A percentile compares a stretch with the other conserved stretches of the same genome.
Conservation (phyloP, 2,329 filamentous ascomycete genomes). For the Plenodomus biglobosus region DNA sequence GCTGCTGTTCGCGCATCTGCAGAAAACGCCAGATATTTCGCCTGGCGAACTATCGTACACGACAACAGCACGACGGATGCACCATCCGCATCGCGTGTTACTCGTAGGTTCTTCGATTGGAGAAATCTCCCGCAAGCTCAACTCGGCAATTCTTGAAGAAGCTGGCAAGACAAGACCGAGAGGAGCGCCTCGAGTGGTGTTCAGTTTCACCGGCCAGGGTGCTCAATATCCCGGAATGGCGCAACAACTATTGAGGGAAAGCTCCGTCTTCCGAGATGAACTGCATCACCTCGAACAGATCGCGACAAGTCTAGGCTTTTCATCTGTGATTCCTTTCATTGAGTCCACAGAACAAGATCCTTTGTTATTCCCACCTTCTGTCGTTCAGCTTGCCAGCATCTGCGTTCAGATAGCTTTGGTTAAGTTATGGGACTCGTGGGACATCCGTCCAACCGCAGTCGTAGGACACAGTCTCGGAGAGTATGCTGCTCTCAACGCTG, state of each 20-base stretch:
- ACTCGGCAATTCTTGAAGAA: background rate
- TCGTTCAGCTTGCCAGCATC: constrained; percentile 45
- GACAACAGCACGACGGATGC: constrained; percentile 24
- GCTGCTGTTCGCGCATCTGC: background rate
- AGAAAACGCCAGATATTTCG: background rate
- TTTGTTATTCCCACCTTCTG: constrained; percentile 1
- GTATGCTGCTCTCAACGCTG: constrained; percentile 43
- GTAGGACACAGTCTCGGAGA: constrained; percentile 42
- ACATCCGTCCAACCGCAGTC: constrained; percentile 13
- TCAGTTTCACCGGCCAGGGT: constrained; percentile 44
- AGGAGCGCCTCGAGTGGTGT: constrained; percentile 17
- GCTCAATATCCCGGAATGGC: constrained; percentile 17
- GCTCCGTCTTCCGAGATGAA: constrained; percentile 22
- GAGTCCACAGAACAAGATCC: background rate
- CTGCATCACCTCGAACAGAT: constrained; percentile 24
- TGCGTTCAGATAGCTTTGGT: constrained; percentile 44
- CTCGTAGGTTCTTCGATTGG: constrained; percentile 2
- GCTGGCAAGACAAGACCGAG: constrained; percentile 55
- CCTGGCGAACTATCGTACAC: constrained; percentile 24
- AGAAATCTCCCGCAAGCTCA: no score
- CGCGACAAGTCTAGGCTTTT: constrained; percentile 30
- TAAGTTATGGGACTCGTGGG: constrained; percentile 11
- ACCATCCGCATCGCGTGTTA: constrained; percentile 16
- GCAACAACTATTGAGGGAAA: constrained; percentile 3
- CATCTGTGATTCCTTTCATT: background rate